A percentile compares a stretch with the other conserved stretches of the same genome.
Evolutionary conservation across 208 protist species (phyloP).

Genomic region (Phytomonas francai): DNA sequence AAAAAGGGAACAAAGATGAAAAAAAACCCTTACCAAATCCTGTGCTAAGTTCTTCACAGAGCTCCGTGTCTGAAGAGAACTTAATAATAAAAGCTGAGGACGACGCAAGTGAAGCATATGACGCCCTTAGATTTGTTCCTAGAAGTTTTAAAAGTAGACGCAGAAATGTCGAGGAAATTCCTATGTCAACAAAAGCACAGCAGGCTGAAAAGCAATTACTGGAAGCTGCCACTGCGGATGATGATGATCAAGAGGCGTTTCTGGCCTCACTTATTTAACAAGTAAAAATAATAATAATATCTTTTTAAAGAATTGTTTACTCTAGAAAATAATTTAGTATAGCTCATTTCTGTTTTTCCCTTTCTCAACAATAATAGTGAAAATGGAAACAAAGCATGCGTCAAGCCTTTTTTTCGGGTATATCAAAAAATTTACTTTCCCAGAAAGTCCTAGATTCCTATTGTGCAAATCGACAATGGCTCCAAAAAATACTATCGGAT

Average conservation of each 20-base stretch:
- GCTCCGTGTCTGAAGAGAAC: no score
- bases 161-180: not conserved
- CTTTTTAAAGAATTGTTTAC: not conserved
- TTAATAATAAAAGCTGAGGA: not conserved
- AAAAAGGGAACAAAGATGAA: conserved; percentile 8
- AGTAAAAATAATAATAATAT: not conserved
- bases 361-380: conserved; percentile 1
- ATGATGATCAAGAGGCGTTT: conserved; percentile 47
- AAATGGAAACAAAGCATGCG: not conserved
- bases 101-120: not conserved
- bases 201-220: conserved; percentile 44
- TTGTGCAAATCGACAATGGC: conserved; percentile 7
- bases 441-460: not conserved
- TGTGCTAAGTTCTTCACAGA: no score
- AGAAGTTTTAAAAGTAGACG: conserved; percentile 3
- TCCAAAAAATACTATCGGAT: conserved; percentile 15
- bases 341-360: not conserved
- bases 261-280: conserved; percentile 33
- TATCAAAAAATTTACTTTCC: conserved; percentile 4
- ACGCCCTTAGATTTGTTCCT: conserved; percentile 8
- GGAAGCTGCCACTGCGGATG: conserved; percentile 8
- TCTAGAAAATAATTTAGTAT: not conserved
- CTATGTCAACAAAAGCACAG: conserved; percentile 14
- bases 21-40: not conserved
- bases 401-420: conserved; percentile 6